phyloP scores from a whole-genome alignment of 2,329 filamentous ascomycete species.

The Endoconidiophora polonica region DNA sequence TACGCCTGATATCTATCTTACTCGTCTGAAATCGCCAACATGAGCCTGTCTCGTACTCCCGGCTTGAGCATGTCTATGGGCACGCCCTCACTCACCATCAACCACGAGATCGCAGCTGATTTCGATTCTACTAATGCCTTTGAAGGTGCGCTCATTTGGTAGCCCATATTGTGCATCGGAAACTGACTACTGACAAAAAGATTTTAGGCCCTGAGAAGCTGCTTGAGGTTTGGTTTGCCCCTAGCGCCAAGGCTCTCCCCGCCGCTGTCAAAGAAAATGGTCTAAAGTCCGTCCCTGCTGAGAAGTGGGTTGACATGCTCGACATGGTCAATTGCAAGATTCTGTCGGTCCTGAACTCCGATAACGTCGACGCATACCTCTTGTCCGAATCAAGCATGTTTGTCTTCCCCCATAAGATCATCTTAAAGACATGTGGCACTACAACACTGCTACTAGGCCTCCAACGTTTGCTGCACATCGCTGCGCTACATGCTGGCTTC shows the following conservation, averaged over 20 bases:
- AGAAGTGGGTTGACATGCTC: conserved; percentile 91
- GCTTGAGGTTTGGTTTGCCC: conserved; percentile 93
- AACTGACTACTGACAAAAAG: neutral
- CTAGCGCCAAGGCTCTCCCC: conserved; percentile 57
- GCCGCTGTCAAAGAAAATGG: conserved; percentile 54
- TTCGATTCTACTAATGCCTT: conserved; percentile 93
- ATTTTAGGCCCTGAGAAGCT: conserved; percentile 76
- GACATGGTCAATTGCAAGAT: conserved; percentile 98
- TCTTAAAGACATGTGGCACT: conserved; percentile 95
- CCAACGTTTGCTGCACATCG: conserved; percentile 82
- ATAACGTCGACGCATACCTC: conserved; percentile 89
- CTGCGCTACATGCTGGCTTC: conserved; percentile 75
- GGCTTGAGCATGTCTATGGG: conserved; percentile 44
- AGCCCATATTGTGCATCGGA: neutral
- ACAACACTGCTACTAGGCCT: conserved; percentile 84
- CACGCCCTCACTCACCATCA: conserved; percentile 87
- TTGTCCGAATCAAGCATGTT: conserved; percentile 99
- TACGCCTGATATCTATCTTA: conserved; percentile 2
- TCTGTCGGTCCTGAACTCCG: conserved; percentile 80
- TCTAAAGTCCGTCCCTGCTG: conserved; percentile 67
- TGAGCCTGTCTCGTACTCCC: conserved; percentile 10
- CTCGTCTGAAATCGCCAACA: conserved; percentile 15
- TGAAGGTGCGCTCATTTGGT: conserved; percentile 44
- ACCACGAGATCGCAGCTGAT: conserved; percentile 82
- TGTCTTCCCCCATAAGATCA: conserved; percentile 98